Base-by-base conservation (phyloP, 768 basidiomycete genomes). In the Psilocybe subaeruginosa region DNA sequence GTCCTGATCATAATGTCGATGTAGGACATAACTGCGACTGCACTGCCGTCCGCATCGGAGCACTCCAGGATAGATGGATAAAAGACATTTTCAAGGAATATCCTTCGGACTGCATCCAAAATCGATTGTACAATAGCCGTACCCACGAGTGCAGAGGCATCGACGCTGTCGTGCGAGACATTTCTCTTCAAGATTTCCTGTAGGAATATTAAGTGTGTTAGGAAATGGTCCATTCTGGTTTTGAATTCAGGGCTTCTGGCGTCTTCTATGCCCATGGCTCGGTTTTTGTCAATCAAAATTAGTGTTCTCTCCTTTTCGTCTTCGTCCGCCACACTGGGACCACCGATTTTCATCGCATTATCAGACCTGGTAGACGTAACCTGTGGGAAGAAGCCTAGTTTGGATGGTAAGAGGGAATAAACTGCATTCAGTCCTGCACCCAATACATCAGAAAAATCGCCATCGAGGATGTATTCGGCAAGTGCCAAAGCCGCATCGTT, bases 401-500 rank as follows among this genome's bases (percentile, higher is more conserved):
- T 97, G 17, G 88, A 86, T 0, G 97, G 97, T 9, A 99, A 79
- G 2, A 95, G 76, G 2, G 95, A 97, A 70, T 97, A 98, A 1
- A 97, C 91, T 0, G 97, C 97, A 3, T 94, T 90, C 9, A 99
- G 73, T 14, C 95, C 95, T 3, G 97, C 97, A 16, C 90, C 94
- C 49, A 99, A 85, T 9, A 99, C 97, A 64, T 98, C 95, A n/a
- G 95, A 93, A 72, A 97, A 97, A 74, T 98, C 97, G n/a, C 95
- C 93, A 69, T 97, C 93, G 16, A 97, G 83, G 54, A 98, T 92
- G 71, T 94, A 97, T 70, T 96, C 94, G 17, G 93, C 93, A 41
- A 99, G 79, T 7, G 93, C 91, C 46, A 96, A 80, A 1, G 91
- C 91, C 1, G 94, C 93, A 69, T 95, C 94, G 31, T 85, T 85